phyloP scores from a whole-genome alignment of 495 filamentous ascomycete genomes.

The Penicillium atrosanguineum region DNA sequence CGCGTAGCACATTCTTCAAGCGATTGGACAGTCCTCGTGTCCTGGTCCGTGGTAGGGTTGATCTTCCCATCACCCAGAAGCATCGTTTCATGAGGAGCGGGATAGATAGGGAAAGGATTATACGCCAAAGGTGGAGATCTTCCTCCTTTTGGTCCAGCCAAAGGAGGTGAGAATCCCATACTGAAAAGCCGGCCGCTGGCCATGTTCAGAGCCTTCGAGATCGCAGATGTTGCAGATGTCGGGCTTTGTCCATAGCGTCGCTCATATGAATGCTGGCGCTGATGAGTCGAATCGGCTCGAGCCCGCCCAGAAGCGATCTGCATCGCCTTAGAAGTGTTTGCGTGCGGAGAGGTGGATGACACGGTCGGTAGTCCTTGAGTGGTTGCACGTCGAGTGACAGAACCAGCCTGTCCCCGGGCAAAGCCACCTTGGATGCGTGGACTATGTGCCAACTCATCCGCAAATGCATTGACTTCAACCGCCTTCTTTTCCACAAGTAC shows the following conservation, averaged over 20 bases:
- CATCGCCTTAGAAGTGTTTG: conserved; percentile 56
- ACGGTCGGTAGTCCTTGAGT: conserved; percentile 56
- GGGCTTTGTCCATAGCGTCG: conserved; percentile 72
- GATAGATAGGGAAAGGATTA: conserved; percentile 81
- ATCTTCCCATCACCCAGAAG: conserved; percentile 68
- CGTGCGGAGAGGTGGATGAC: conserved; percentile 25
- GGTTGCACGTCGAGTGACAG: conserved; percentile 66
- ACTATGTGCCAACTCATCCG: conserved; percentile 86
- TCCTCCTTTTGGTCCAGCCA: conserved; percentile 63
- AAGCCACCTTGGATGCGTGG: conserved; percentile 53
- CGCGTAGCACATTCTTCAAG: conserved; percentile 90
- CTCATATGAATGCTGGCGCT: conserved; percentile 73
- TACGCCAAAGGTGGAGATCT: conserved; percentile 76
- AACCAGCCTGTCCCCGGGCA: conserved; percentile 38
- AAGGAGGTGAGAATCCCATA: conserved; percentile 66
- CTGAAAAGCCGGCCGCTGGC: conserved; percentile 84
- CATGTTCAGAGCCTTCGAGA: conserved; percentile 92
- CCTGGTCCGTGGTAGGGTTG: conserved; percentile 68
- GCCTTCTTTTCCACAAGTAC: conserved; percentile 92
- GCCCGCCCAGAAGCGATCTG: conserved; percentile 63
- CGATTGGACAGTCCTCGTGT: conserved; percentile 68
- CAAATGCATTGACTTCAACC: conserved; percentile 95
- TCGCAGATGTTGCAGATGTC: conserved; percentile 78
- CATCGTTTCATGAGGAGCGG: conserved; percentile 58
- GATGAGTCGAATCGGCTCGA: conserved; percentile 62